phyloP scores from a whole-genome alignment of 2,329 filamentous ascomycete species.

The Diplocarpon rosae region DNA sequence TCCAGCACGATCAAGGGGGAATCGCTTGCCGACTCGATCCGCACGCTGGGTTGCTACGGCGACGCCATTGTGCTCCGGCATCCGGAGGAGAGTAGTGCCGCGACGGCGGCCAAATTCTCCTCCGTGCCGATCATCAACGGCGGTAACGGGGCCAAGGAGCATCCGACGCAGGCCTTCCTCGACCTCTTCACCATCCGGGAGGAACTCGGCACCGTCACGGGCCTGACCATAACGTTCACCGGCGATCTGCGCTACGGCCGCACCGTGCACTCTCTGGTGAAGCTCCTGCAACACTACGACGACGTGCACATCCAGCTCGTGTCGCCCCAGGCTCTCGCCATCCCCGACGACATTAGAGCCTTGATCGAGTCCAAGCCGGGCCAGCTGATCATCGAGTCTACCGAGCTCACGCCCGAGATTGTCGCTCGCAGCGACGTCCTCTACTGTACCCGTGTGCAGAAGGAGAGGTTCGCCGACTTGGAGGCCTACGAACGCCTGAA shows the following conservation, averaged over 20 bases:
- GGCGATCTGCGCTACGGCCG: slow-evolving; percentile 90
- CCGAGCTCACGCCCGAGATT: slow-evolving; percentile 75
- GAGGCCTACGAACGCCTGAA: slow-evolving; percentile 79
- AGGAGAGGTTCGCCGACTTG: slow-evolving; percentile 80
- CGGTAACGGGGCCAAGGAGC: slow-evolving; percentile 90
- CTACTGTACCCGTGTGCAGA: slow-evolving; percentile 95
- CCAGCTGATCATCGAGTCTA: slow-evolving; percentile 66
- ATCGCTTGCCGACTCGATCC: slow-evolving; percentile 82
- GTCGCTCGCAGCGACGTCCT: slow-evolving; percentile 79
- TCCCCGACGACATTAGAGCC: slow-evolving; percentile 66
- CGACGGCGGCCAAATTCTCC: slow-evolving; percentile 76
- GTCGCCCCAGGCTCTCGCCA: slow-evolving; percentile 63
- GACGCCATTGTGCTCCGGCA: slow-evolving; percentile 96
- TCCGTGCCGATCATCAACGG: slow-evolving; percentile 93
- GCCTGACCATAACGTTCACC: slow-evolving; percentile 89
- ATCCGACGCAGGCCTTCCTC: slow-evolving; percentile 94
- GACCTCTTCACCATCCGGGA: slow-evolving; percentile 98
- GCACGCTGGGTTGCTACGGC: slow-evolving; percentile 86
- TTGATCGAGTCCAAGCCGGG: slow-evolving; percentile 58
- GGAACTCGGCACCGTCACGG: slow-evolving; percentile 89
- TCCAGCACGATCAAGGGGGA: slow-evolving; percentile 94
- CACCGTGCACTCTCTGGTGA: slow-evolving; percentile 88
- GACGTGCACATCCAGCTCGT: slow-evolving; percentile 80
- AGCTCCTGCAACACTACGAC: slow-evolving; percentile 90
- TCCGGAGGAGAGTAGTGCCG: slow-evolving; percentile 69